Conservation (phyloP, 2,329 filamentous ascomycete genomes). For the Diaporthe ilicicola region DNA sequence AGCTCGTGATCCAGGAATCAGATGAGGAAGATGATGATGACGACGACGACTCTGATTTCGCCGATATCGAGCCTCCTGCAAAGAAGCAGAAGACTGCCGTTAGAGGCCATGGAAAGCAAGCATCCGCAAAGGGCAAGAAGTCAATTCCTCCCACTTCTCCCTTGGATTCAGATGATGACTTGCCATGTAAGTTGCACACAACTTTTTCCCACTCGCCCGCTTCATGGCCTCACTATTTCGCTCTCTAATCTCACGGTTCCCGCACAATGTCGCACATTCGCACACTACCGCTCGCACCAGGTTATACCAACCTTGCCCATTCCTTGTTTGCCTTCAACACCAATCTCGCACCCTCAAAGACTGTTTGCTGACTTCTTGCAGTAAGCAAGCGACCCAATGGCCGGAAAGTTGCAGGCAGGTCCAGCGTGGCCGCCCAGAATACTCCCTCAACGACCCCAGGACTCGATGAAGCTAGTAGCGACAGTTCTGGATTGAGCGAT, state of each 20-base stretch:
- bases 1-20: not conserved
- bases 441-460: not conserved
- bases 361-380: not conserved
- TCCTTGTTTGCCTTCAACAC: not conserved
- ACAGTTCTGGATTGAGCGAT: slow-evolving; percentile 4
- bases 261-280: not conserved
- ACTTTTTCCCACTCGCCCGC: not conserved
- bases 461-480: slow-evolving; percentile 15
- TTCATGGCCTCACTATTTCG: not conserved
- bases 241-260: not conserved
- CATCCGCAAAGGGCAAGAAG: slow-evolving; percentile 18
- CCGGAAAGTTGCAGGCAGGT: not conserved
- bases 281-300: too few relatives aligned
- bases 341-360: not conserved
- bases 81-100: slow-evolving; percentile 30
- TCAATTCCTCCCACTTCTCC: not conserved
- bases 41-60: slow-evolving; percentile 30
- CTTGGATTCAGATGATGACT: slow-evolving; percentile 20
- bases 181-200: slow-evolving; percentile 21
- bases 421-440: not conserved
- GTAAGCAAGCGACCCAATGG: slow-evolving; percentile 3
- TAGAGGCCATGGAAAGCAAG: slow-evolving; percentile 16
- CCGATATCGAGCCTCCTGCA: slow-evolving; percentile 11
- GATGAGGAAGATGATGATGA: slow-evolving; percentile 39
- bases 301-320: not conserved